phyloP scores from a whole-genome alignment of 2,329 filamentous ascomycete genomes.

The Lasiodiplodia hormozganensis region DNA sequence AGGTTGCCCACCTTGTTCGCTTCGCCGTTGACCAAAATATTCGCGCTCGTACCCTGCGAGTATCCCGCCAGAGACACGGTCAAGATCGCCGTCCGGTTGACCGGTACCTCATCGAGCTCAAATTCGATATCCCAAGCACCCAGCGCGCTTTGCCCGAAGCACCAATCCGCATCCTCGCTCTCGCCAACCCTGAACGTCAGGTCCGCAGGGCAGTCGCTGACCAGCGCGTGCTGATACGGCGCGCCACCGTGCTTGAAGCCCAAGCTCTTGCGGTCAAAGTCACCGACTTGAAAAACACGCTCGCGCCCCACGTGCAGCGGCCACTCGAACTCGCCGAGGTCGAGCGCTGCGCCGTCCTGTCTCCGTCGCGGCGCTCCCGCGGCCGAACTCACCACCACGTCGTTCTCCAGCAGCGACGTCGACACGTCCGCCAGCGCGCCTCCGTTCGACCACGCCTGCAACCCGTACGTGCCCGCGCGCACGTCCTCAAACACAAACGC shows the following conservation, averaged over 20 bases:
- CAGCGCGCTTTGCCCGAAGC: constrained; percentile 53
- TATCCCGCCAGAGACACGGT: constrained; percentile 56
- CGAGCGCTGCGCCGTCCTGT: neutral
- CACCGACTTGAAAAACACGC: constrained; percentile 58
- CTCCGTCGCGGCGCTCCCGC: constrained; percentile 32
- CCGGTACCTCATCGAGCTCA: constrained; percentile 40
- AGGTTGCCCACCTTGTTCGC: constrained; percentile 48
- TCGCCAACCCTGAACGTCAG: constrained; percentile 53
- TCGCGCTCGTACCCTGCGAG: constrained; percentile 49
- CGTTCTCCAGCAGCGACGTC: constrained; percentile 52
- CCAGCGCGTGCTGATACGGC: constrained; percentile 54
- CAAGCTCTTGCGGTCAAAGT: constrained; percentile 55
- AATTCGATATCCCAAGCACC: constrained; percentile 45
- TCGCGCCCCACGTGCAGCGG: constrained; percentile 35
- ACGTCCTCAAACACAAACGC: constrained; percentile 54
- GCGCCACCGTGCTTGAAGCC: constrained; percentile 54
- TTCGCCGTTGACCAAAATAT: constrained; percentile 51
- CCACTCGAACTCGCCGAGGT: constrained; percentile 15
- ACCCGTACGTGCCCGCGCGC: constrained; percentile 53
- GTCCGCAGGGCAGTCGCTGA: constrained; percentile 54
- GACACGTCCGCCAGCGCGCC: constrained; percentile 54
- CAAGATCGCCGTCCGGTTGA: constrained; percentile 40
- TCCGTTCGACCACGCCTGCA: constrained; percentile 59
- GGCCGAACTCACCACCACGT: constrained; percentile 47
- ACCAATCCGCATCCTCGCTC: constrained; percentile 56